A percentile compares a stretch with the other conserved stretches of the same genome.
Conservation (phyloP, 768 basidiomycete species). For the Termitomyces sp. region DNA sequence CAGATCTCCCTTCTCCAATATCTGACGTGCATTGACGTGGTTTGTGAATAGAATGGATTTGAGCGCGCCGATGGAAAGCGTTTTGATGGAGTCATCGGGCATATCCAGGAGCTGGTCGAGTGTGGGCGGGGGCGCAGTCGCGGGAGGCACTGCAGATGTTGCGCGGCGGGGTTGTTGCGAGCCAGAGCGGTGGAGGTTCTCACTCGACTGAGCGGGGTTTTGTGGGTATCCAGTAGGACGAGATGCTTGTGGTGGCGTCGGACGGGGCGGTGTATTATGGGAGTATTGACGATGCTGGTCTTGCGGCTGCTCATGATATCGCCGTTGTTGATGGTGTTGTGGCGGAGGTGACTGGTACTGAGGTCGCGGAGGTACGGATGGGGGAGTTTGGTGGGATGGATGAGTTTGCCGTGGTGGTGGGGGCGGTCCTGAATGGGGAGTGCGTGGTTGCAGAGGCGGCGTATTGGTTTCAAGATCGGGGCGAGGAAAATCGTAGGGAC, state of each 20-base stretch:
- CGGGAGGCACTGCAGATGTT: slow-evolving; percentile 29
- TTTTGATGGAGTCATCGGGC: slow-evolving; percentile 45
- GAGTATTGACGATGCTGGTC: slow-evolving; percentile 12
- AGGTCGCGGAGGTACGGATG: slow-evolving; percentile 16
- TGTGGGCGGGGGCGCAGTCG: slow-evolving; percentile 43
- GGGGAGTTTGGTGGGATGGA: slow-evolving; percentile 17
- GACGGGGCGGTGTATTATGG: slow-evolving; percentile 12
- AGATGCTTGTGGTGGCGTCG: slow-evolving; percentile 9
- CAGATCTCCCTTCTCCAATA: slow-evolving; percentile 87
- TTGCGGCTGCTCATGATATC: slow-evolving; percentile 4
- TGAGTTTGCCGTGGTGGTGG: slow-evolving; percentile 18
- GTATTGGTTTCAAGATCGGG: slow-evolving; percentile 55
- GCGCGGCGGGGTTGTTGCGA: slow-evolving; percentile 30
- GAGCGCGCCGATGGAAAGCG: slow-evolving; percentile 63
- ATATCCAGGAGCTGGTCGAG: slow-evolving; percentile 66
- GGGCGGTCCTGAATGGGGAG: slow-evolving; percentile 17
- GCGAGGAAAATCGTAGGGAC: slow-evolving; percentile 41
- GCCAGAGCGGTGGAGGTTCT: slow-evolving; percentile 13
- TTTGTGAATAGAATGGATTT: slow-evolving; percentile 79
- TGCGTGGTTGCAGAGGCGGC: slow-evolving; percentile 19
- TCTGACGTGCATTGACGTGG: slow-evolving; percentile 68
- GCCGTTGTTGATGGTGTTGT: slow-evolving; percentile 6
- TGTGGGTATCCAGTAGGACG: slow-evolving; percentile 17
- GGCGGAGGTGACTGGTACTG: slow-evolving; percentile 12
- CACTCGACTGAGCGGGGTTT: slow-evolving; percentile 17